A percentile compares a stretch with the other conserved stretches of the same genome.
Conservation (phyloP, 306 rosid species). For the Vigna trinervia region DNA sequence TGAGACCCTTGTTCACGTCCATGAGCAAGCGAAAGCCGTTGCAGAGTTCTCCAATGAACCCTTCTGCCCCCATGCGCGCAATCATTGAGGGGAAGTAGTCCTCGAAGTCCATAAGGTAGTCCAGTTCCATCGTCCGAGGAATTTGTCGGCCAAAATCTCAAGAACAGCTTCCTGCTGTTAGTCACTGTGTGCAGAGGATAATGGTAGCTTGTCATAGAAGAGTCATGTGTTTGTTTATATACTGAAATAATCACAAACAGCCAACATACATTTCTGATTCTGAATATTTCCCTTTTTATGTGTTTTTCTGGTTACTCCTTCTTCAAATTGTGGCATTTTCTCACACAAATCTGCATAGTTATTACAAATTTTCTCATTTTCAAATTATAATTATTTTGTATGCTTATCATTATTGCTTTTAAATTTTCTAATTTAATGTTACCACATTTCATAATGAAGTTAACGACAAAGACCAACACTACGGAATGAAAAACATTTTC, state of each 20-base stretch:
- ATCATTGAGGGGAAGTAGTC: constrained; percentile 79
- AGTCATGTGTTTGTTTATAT: neutral
- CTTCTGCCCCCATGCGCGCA: constrained; percentile 58
- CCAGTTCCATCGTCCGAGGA: constrained; percentile 36
- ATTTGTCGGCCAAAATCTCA: neutral
- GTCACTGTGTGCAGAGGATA: neutral
- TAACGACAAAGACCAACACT: too few species aligned
- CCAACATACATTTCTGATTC: neutral
- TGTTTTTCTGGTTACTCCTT: neutral
- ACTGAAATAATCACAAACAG: neutral
- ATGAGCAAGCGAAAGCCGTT: constrained; percentile 64
- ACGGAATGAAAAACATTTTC: too few species aligned
- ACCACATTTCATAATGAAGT: too few species aligned
- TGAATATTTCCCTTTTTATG: neutral
- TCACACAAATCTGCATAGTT: neutral
- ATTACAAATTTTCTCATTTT: too few species aligned
- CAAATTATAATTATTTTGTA: too few species aligned
- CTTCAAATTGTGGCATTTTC: neutral
- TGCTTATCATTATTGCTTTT: too few species aligned
- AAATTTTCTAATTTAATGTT: too few species aligned
- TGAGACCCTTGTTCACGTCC: constrained; percentile 69
- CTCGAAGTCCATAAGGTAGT: constrained; percentile 57
- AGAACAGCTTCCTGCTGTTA: neutral
- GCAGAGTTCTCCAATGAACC: constrained; percentile 64
- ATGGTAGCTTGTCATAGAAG: constrained; percentile 6